Evolutionary conservation across 2,329 filamentous ascomycete species (phyloP).

Genomic region (Cladophialophora immunda): DNA sequence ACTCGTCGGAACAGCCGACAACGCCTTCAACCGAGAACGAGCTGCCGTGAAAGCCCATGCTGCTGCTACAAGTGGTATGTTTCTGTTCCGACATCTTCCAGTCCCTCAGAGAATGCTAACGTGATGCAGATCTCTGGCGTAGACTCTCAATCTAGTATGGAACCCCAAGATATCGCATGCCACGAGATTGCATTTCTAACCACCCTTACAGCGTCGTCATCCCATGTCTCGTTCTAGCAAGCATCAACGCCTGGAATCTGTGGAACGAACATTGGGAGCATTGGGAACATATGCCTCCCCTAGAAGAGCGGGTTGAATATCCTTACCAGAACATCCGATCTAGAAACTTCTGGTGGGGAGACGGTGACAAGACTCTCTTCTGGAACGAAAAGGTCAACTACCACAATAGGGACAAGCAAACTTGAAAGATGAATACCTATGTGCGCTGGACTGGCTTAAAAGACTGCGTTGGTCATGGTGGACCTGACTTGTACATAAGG

Average conservation of each 20-base stretch:
- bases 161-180: constrained; percentile 23
- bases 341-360: constrained; percentile 95
- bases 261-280: constrained; percentile 99
- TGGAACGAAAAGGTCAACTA: constrained; percentile 98
- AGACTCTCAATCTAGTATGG: constrained; percentile 96
- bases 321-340: constrained; percentile 96
- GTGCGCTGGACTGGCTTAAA: constrained; percentile 1
- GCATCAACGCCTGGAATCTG: constrained; percentile 85
- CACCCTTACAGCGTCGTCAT: constrained; percentile 70
- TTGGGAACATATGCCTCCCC: constrained; percentile 81
- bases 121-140: constrained; percentile 81
- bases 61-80: constrained; percentile 77
- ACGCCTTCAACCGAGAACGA: constrained; percentile 93
- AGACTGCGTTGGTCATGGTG: neutral
- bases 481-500: constrained; percentile 32
- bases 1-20: constrained; percentile 74
- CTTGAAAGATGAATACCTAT: constrained; percentile 43
- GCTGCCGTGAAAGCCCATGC: constrained; percentile 91
- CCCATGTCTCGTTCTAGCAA: constrained; percentile 75
- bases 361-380: constrained; percentile 83
- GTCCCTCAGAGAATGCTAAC: constrained; percentile 10
- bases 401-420: constrained; percentile 86
- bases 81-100: constrained; percentile 11
- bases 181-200: constrained; percentile 23
- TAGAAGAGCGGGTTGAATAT: constrained; percentile 93